These are phyloP conservation scores for Fusarium sp. DNA, from an alignment of 2,329 filamentous ascomycete genomes.

Conservation along the genomic window DNA sequence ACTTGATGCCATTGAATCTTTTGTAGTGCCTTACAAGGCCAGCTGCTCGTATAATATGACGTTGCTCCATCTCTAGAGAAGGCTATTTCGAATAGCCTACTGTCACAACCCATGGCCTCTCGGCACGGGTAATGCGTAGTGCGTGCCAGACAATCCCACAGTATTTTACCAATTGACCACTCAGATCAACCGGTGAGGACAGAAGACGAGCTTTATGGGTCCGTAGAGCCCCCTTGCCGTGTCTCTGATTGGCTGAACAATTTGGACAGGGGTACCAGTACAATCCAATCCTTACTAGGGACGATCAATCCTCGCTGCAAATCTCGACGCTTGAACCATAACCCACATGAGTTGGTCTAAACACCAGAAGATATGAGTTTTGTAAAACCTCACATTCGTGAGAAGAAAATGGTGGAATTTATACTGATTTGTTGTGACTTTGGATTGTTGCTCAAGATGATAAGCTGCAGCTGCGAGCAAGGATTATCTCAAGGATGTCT, in stretches of 20 bases:
- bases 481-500: conserved; percentile 28
- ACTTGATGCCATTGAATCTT: not conserved
- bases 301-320: conserved; percentile 16
- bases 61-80: not conserved
- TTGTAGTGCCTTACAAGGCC: not conserved
- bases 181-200: conserved; percentile 25
- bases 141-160: conserved; percentile 4
- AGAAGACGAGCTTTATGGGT: conserved; percentile 22
- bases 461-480: conserved; percentile 10
- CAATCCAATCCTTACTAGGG: conserved; percentile 7
- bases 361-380: not conserved
- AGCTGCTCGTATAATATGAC: not conserved
- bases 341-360: conserved; percentile 2
- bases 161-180: not conserved
- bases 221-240: not conserved
- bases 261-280: conserved; percentile 8
- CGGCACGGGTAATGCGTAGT: not conserved
- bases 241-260: conserved; percentile 2
- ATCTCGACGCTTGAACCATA: conserved; percentile 13
- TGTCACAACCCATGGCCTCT: not conserved
- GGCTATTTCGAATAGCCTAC: not conserved
- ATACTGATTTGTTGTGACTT: not conserved
- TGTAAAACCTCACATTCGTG: not conserved
- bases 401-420: not conserved
- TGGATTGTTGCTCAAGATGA: not conserved